phyloP scores from a whole-genome alignment of 352 stramenopile genomes.

The Pythium insidiosum region DNA sequence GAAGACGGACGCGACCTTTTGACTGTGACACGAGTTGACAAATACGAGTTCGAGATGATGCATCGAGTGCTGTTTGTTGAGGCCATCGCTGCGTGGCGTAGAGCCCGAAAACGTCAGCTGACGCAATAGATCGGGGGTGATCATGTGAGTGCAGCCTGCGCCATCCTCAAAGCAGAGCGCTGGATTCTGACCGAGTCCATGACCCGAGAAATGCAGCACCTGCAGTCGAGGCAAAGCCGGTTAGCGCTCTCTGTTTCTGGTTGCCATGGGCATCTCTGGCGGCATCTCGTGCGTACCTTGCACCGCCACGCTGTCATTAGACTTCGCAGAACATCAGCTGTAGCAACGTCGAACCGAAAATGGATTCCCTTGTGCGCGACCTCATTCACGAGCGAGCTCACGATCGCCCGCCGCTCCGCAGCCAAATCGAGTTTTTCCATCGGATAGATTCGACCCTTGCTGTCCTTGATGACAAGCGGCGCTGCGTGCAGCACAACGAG shows the following conservation, averaged over 20 bases:
- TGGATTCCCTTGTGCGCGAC: constrained; percentile 69
- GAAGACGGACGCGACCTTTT: constrained; percentile 85
- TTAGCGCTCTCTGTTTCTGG: background rate
- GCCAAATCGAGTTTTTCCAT: constrained; percentile 84
- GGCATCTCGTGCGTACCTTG: constrained; percentile 2
- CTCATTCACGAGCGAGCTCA: constrained; percentile 58
- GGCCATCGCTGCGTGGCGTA: constrained; percentile 1
- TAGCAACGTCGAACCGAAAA: constrained; percentile 72
- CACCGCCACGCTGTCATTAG: constrained; percentile 76
- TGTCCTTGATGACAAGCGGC: constrained; percentile 73
- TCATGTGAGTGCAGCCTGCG: constrained; percentile 60
- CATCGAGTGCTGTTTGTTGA: constrained; percentile 4
- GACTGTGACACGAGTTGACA: constrained; percentile 80
- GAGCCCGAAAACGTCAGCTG: constrained; percentile 62
- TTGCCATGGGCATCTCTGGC: background rate
- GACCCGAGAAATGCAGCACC: constrained; percentile 76
- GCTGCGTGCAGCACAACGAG: constrained; percentile 79
- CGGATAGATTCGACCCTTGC: constrained; percentile 52
- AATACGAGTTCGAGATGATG: constrained; percentile 63
- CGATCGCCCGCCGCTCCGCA: constrained; percentile 60
- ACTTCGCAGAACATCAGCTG: constrained; percentile 58
- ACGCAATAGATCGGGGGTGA: constrained; percentile 51
- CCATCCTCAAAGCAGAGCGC: constrained; percentile 79
- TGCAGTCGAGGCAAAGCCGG: background rate
- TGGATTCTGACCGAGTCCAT: constrained; percentile 55